Conservation (phyloP, 208 protist genomes). For the Phytomonas francai region DNA sequence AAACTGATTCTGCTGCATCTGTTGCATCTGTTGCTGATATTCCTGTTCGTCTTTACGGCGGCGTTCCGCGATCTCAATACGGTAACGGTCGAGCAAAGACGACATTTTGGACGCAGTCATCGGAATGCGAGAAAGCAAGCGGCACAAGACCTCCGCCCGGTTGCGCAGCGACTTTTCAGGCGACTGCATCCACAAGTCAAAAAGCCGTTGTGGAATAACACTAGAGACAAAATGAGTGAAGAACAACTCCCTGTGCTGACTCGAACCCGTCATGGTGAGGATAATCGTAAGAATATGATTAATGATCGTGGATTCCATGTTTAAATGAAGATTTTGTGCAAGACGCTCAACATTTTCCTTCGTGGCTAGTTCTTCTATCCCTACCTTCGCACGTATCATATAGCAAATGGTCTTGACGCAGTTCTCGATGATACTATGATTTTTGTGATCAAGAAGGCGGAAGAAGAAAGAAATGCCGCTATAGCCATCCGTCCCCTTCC, state of each 20-base stretch:
- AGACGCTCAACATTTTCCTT: constrained; percentile 51
- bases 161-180: constrained; percentile 53
- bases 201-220: constrained; percentile 43
- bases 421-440: constrained; percentile 64
- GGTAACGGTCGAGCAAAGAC: constrained; percentile 53
- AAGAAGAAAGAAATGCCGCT: constrained; percentile 79
- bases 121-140: constrained; percentile 43
- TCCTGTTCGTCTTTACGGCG: constrained; percentile 73
- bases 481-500: constrained; percentile 57
- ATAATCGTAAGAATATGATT: constrained; percentile 68
- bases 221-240: constrained; percentile 43
- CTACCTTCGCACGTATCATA: constrained; percentile 48
- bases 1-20: constrained; percentile 76
- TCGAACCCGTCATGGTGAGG: constrained; percentile 61
- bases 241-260: constrained; percentile 37
- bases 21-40: constrained; percentile 65
- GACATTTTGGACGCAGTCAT: constrained; percentile 23
- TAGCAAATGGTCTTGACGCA: constrained; percentile 49
- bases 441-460: constrained; percentile 60
- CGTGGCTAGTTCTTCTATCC: constrained; percentile 49
- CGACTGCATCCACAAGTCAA: constrained; percentile 68
- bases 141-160: constrained; percentile 57
- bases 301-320: constrained; percentile 30
- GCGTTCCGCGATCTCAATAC: constrained; percentile 63
- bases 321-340: constrained; percentile 41